Evolutionary conservation across 2,329 filamentous ascomycete genomes (phyloP).

Genomic region (Dactylellina sp.): DNA sequence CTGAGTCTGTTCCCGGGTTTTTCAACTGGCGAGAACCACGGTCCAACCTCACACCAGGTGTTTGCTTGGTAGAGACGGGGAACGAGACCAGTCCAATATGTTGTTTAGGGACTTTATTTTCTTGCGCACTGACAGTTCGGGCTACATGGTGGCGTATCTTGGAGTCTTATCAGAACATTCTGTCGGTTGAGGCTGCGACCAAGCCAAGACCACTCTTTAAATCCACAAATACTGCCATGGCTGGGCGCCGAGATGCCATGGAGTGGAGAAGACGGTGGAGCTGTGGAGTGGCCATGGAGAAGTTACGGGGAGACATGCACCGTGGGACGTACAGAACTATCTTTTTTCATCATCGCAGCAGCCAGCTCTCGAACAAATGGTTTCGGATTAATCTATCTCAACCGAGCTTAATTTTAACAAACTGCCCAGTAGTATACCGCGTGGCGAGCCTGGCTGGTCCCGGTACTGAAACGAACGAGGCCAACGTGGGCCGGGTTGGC

Average conservation of each 20-base stretch:
- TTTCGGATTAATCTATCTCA: constrained; percentile 17
- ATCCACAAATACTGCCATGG: constrained; percentile 39
- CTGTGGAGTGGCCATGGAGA: constrained; percentile 7
- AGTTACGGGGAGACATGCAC: constrained; percentile 14
- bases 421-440: not conserved
- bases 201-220: not conserved
- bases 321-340: no score
- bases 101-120: constrained; percentile 19
- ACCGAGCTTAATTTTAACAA: not conserved
- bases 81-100: not conserved
- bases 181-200: not conserved
- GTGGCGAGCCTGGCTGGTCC: constrained; percentile 2
- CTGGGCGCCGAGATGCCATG: constrained; percentile 29
- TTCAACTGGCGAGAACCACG: constrained; percentile 3
- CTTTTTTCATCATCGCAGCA: no score
- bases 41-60: no score
- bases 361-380: no score
- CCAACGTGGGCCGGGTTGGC: not conserved
- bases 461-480: not conserved
- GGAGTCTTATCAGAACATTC: not conserved
- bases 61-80: no score
- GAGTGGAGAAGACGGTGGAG: not conserved
- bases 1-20: no score
- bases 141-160: constrained; percentile 25
- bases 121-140: constrained; percentile 35